Conservation (phyloP, 371 early-diverging fungal genomes). For the Capniomyces stellatus region DNA sequence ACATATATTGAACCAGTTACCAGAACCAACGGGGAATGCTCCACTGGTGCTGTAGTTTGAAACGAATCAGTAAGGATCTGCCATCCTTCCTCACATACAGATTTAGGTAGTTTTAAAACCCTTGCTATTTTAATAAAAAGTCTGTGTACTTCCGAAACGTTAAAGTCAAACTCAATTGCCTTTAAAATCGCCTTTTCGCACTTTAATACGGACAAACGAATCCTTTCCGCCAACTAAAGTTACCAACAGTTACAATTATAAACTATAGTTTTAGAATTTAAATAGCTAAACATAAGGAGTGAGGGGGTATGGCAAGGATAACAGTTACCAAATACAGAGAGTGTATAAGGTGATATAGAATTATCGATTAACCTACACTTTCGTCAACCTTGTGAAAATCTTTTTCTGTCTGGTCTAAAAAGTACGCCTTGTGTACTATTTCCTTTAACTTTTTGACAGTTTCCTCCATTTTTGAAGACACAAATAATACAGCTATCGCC, state of each 20-base stretch:
- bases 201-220: not conserved
- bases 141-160: not conserved
- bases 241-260: not conserved
- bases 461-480: slow-evolving; percentile 1
- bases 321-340: not conserved
- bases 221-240: not conserved
- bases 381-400: not conserved
- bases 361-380: not conserved
- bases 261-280: too few species aligned
- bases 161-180: not conserved
- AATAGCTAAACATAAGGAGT: too few species aligned
- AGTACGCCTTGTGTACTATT: not conserved
- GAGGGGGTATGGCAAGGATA: too few species aligned
- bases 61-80: not conserved
- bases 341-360: not conserved
- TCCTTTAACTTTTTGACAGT: not conserved
- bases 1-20: not conserved
- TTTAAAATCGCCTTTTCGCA: not conserved
- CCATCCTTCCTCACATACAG: not conserved
- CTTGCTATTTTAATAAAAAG: not conserved
- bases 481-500: not conserved
- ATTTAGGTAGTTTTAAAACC: not conserved
- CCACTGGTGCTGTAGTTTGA: not conserved
- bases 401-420: not conserved
- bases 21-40: not conserved